Evolutionary conservation across 768 basidiomycete genomes (phyloP), one percentile per base, ranked within the genome.

Genomic region (Kwoniella shandongensis): DNA sequence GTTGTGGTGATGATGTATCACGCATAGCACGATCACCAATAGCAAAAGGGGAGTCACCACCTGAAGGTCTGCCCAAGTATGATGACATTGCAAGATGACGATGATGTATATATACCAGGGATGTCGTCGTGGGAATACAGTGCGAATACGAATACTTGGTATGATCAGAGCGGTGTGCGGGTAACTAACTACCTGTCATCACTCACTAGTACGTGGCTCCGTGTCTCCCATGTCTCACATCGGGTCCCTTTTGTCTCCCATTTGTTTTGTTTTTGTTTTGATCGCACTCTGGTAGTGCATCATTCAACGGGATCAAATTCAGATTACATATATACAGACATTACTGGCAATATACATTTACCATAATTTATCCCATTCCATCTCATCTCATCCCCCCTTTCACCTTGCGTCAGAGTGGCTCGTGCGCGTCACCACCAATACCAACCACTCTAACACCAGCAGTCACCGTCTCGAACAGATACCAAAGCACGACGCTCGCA

Each of bases 21-120:
- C 65, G 51, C 57, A 72, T 61, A 5, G 73, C 75, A 45, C 63
- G 51, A 44, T 67, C 68, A 15, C 68, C 71, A 38, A 73, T 73
- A 8, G 71, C 71, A 39, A 73, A 69, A 12, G 71, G 71, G n/a
- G 67, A 69, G 49, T 73, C 70, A 22, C 64, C 65, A 22, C 47
- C 61, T 30, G 65, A 67, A 11, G 65, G 65, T 54, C 65, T 42
- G 12, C 65, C 65, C 6, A 67, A 54, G 44, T 50, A 65, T 53
- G 32, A 32, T 32, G 63, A 54, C 63, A 65, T 65, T n/a, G 36
- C 38, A 25, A 8, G 22, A 15, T 10, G 32, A 13, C 6, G 32
- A 32, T 6, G 32, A 13, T 32, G 32, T 32, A 32, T 32, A 13
- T 32, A 32, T 32, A 13, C 13, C 32, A 6, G 13, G 32, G 32